phyloP scores from a whole-genome alignment of 176 grass and related monocot genomes.

The Phyllostachys edulis region DNA sequence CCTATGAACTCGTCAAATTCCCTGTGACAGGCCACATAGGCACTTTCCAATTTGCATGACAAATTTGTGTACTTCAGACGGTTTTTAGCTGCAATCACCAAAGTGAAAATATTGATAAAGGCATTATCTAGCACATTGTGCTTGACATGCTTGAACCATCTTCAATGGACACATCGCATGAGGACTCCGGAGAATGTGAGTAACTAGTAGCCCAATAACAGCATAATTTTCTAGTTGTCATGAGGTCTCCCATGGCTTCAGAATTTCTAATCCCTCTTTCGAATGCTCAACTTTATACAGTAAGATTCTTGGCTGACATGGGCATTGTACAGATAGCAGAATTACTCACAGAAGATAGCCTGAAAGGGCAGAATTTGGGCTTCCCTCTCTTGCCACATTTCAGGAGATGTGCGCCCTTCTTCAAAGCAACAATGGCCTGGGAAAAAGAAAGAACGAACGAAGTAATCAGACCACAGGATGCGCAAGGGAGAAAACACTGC shows the following conservation, averaged over 20 bases:
- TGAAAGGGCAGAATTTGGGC: conserved; percentile 56
- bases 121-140: not conserved
- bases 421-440: conserved; percentile 52
- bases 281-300: not conserved
- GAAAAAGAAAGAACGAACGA: too few relatives aligned
- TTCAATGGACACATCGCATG: not conserved
- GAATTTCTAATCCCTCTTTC: not conserved
- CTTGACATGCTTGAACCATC: not conserved
- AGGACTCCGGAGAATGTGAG: not conserved
- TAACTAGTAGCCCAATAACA: not conserved
- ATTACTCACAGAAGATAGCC: conserved; percentile 50
- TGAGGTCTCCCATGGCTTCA: not conserved
- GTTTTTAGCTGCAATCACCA: not conserved
- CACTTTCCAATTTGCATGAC: not conserved
- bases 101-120: not conserved
- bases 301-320: not conserved
- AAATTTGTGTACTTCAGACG: not conserved
- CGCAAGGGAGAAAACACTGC: not conserved
- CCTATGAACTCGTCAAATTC: not conserved
- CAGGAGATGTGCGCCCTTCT: conserved; percentile 52
- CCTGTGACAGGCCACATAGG: not conserved
- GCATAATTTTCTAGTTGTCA: not conserved
- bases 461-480: too few relatives aligned
- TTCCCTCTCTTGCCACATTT: conserved; percentile 54
- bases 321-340: not conserved